These are phyloP conservation scores for Aureobasidium sp. DNA, from an alignment of 2,329 filamentous ascomycete genomes.

Conservation along the genomic window DNA sequence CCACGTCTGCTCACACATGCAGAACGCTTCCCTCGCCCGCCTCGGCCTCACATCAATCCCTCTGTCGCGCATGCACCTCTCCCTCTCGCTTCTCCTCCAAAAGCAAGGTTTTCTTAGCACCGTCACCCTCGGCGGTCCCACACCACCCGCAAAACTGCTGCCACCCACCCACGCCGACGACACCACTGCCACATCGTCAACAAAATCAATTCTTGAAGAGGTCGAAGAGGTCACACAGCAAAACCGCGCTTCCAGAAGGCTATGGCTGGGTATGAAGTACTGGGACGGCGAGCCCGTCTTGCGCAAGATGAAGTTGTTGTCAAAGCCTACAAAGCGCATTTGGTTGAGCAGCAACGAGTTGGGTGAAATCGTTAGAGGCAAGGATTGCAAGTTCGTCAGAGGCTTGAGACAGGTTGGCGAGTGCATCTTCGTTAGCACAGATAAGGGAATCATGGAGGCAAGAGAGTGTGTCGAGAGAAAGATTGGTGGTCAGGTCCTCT, in stretches of 20 bases:
- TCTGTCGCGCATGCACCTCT: slow-evolving; percentile 72
- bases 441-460: slow-evolving; percentile 69
- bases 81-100: slow-evolving; percentile 68
- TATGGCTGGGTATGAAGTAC: slow-evolving; percentile 92
- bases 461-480: slow-evolving; percentile 75
- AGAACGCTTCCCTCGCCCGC: slow-evolving; percentile 79
- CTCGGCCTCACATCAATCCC: slow-evolving; percentile 78
- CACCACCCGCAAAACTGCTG: slow-evolving; percentile 34
- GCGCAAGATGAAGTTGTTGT: slow-evolving; percentile 57
- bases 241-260: slow-evolving; percentile 65
- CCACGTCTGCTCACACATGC: slow-evolving; percentile 81
- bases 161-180: slow-evolving; percentile 19
- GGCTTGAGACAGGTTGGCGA: slow-evolving; percentile 72
- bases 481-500: slow-evolving; percentile 73
- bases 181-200: slow-evolving; percentile 16
- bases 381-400: slow-evolving; percentile 58
- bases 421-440: slow-evolving; percentile 71
- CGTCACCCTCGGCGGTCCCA: slow-evolving; percentile 65
- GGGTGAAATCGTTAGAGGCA: slow-evolving; percentile 59
- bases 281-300: slow-evolving; percentile 76
- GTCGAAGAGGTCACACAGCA: slow-evolving; percentile 27
- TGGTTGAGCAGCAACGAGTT: slow-evolving; percentile 58
- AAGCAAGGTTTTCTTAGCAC: slow-evolving; percentile 73
- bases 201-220: slow-evolving; percentile 19
- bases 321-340: slow-evolving; percentile 67